A percentile compares a stretch with the other conserved stretches of the same genome.
These are phyloP conservation scores for Pigoraptor vietnamica DNA, from an alignment of 78 protist genomes.

Conservation along the genomic window DNA sequence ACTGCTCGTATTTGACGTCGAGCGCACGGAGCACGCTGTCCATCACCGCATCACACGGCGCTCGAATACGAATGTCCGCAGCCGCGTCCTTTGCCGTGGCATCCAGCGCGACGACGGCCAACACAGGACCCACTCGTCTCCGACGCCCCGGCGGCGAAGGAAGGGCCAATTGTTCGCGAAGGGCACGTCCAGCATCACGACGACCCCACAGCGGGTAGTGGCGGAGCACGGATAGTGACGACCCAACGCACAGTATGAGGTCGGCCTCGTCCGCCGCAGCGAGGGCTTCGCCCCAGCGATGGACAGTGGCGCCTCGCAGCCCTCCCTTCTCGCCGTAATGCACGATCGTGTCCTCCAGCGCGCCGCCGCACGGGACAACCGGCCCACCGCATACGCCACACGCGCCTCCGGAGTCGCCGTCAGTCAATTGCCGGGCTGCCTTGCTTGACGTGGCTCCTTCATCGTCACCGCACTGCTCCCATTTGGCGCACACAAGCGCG, in stretches of 20 bases:
- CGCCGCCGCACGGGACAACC: neutral
- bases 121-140: neutral
- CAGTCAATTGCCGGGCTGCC: too few relatives aligned
- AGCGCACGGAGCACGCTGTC: neutral
- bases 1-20: neutral
- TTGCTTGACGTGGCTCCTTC: too few relatives aligned
- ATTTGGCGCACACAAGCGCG: neutral
- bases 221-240: neutral
- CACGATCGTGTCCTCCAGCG: neutral
- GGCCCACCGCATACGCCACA: neutral
- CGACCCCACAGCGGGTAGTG: neutral
- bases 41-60: neutral
- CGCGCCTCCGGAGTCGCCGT: neutral
- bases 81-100: neutral
- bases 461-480: too few relatives aligned
- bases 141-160: neutral
- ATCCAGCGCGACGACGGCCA: neutral
- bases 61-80: neutral
- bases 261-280: neutral
- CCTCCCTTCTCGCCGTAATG: neutral
- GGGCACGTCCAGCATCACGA: neutral
- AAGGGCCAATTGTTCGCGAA: too few relatives aligned
- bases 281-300: neutral
- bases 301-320: neutral
- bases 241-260: neutral